phyloP scores from a whole-genome alignment of 805 yeast genomes.

The Starmera caribaea region DNA sequence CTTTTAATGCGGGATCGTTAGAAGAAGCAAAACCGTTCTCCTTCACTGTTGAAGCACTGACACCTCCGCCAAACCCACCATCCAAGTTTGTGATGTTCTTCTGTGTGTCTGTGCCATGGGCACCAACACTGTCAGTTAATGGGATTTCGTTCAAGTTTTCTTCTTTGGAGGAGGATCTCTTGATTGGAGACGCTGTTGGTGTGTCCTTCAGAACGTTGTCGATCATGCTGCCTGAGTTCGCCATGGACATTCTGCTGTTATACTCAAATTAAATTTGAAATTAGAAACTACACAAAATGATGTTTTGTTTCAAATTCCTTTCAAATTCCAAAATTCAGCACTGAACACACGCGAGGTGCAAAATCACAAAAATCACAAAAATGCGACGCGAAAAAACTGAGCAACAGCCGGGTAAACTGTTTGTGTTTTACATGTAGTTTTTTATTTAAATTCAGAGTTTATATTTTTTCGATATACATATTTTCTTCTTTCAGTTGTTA shows the following conservation, averaged over 20 bases:
- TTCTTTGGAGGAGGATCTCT: background rate
- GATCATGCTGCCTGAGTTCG: background rate
- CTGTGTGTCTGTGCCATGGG: background rate
- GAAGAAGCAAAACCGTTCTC: background rate
- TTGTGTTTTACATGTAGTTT: too few relatives aligned
- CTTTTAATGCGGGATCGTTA: background rate
- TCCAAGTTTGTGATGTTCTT: background rate
- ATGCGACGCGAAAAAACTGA: too few relatives aligned
- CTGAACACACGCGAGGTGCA: background rate
- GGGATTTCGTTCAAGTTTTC: background rate
- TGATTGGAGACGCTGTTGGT: background rate
- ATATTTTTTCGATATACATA: too few relatives aligned
- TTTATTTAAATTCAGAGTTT: too few relatives aligned
- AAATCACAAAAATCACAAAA: background rate
- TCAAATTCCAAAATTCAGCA: too few relatives aligned
- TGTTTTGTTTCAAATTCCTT: too few relatives aligned
- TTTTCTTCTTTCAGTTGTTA: too few relatives aligned
- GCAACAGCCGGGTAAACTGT: too few relatives aligned
- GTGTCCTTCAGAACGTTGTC: background rate
- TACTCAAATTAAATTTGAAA: too few relatives aligned
- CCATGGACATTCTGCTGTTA: background rate
- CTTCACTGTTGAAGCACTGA: background rate
- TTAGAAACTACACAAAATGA: too few relatives aligned
- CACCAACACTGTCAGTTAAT: too few relatives aligned
- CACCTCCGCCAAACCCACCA: background rate